Base-by-base conservation (phyloP, 2,329 filamentous ascomycete genomes). In the Davidsoniella virescens region DNA sequence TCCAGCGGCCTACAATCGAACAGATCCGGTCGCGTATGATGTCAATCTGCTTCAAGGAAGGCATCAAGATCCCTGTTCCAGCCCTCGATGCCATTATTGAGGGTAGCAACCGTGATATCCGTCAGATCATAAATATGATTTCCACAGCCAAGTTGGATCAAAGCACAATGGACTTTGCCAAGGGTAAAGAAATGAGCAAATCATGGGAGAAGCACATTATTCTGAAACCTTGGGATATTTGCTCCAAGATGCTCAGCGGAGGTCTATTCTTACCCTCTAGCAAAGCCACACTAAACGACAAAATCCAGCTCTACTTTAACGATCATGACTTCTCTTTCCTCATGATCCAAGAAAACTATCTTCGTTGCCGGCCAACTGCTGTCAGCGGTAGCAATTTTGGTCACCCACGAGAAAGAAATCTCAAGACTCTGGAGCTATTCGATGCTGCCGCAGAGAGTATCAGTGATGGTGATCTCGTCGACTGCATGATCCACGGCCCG, bases 81-180 rank as follows among this genome's bases (percentile, higher is more conserved):
- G 90, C 94, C 16, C 76, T 98, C 51, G 90, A 96, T 62, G 87
- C 88, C 16, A 72, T 98, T 43, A 95, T 98, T 52, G 90, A 96
- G 65, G 92, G 92, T 17, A 94, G 84, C 55, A 85, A 90, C 64
- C 87, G 92, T 51, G 92, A 98, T 62, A 98, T 98, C 55, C 81
- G 92, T 38, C 92, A 96, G 65, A 88, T 96, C 54, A 92, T 98
- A 66, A 98, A 98, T 67, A 98, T 98, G 92, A 74, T 98, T 50
- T 86, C 87, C 0, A 93, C 92, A 0, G 84, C 87, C 45, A 96
- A 94, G 63, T 72, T 98, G 4, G 90, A 95, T 57, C 80, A 87
- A 60, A 71, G 72, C 17, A 75, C 75, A 12, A 83, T 96, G 75
- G 77, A 82, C 59, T 96, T 78, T 58, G 84, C 93, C 59, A 74